Evolutionary conservation across 192 early-diverging fungal genomes (phyloP), one percentile per base, ranked within the genome.

Genomic region (Coemansia sp.): DNA sequence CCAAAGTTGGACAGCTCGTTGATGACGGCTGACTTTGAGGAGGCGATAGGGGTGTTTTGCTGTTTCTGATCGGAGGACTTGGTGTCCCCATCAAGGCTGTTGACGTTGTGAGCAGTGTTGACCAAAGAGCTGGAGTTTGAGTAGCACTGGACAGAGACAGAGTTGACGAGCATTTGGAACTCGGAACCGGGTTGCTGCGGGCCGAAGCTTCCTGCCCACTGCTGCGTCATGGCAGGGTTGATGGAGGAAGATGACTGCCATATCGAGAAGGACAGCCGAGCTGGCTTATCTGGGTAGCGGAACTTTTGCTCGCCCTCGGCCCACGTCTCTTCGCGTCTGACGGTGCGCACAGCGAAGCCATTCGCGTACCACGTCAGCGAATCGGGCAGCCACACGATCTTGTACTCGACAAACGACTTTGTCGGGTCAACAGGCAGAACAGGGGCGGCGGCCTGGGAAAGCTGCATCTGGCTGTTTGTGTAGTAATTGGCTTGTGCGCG

Each of bases 401-500:
- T 79, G 58, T 87, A 87, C 6, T 66, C 72, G 62, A 83, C 78
- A 54, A 78, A 88, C 19, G 71, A 69, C 60, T 58, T 46, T 3
- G 72, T 71, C 2, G 83, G 72, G 57, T 84, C 71, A 1, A 9
- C 52, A 3, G 75, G 1, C 29, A 78, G 52, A 6, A 72, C 42
- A 1, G 69, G 55, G 9, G 75, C 58, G 1, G 42, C 39, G 6
- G 67, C 70, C 36, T 63, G 46, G 9, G 59, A 57, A 16, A 64
- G 69, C 36, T 84, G 82, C 6, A 85, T 36, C 55, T 81, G 64
- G 54, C 61, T 71, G 19, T 74, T 61, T 23, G 65, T 74, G 66
- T 85, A 88, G 51, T 70, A 87, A 66, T 87, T 87, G n/a, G 84
- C 78, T 56, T 88, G 85, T 2, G 81, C 84, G 45, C 75, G 74